Evolutionary conservation across 1,139 yeast species (phyloP), one percentile per base, ranked within the genome.

Genomic region (Sugiyamaella paludigena): DNA sequence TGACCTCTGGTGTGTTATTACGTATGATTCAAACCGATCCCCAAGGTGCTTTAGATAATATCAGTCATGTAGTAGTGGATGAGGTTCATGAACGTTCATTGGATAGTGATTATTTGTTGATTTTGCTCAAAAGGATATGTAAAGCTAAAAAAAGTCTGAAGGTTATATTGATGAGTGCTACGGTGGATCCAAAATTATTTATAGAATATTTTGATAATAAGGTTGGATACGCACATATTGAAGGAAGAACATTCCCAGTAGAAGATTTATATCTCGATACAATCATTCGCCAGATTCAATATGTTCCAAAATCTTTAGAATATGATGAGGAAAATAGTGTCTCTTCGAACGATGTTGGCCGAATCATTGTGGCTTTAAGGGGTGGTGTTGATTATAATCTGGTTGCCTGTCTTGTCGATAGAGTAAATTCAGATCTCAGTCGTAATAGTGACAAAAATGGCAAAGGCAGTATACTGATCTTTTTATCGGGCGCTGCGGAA

Each of bases 31-130:
- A 91, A 63, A 70, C 64, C 9, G 63, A 63, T 30, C 59, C 65
- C 1, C 53, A 52, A 3, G 57, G 51, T 1, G 63, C 65, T 41
- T 74, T 88, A 49, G 74, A 77, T n/a, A 72, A 78, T 48, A 68
- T 84, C 37, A 79, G 79, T 13, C 87, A 84, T 58, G 77, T 91
- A 26, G 81, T 92, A 39, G 81, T 92, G 43, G 98, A 92, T 72
- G 98, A 92, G 68, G 98, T 92, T 11, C 98, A 92, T 63, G 98
- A 92, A 68, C 73, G 98, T 56, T 88, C 97, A 0, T 80, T 92
- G 44, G 98, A 92, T 61, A 82, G 94, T 53, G 98, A 92, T 66
- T 82, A 91, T 53, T 73, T 92, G 46, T 74, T 92, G 43, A 87
- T 89, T 44, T 76, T 91, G 46, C 72, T 92, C 55, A 88, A 87